These are phyloP conservation scores for Antrodiella citrinella DNA, from an alignment of 768 basidiomycete species.

Conservation along the genomic window DNA sequence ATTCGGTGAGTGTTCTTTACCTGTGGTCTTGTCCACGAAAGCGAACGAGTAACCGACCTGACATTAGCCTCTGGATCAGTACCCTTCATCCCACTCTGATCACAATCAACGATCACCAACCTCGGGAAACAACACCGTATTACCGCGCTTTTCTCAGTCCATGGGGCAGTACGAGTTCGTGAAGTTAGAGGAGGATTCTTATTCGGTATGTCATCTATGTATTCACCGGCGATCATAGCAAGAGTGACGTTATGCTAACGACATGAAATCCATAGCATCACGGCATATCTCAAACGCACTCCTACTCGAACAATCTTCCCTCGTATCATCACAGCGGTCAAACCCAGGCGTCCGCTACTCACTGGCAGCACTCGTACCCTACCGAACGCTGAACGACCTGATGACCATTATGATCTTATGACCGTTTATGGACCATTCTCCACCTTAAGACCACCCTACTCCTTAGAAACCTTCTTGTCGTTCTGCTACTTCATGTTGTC, in stretches of 20 bases:
- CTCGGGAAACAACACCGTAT: constrained; percentile 8
- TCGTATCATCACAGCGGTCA: not conserved
- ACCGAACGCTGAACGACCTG: constrained; percentile 5
- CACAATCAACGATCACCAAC: constrained; percentile 7
- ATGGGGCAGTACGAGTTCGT: constrained; percentile 34
- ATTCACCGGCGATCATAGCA: not conserved
- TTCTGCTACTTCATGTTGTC: not conserved
- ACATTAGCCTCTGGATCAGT: constrained; percentile 63
- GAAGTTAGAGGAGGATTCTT: constrained; percentile 59
- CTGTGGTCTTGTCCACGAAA: constrained; percentile 28
- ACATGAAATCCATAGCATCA: constrained; percentile 2
- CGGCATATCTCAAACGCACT: constrained; percentile 6
- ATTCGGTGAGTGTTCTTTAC: constrained; percentile 73
- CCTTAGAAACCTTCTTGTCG: not conserved
- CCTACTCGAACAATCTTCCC: constrained; percentile 9
- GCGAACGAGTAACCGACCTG: constrained; percentile 32
- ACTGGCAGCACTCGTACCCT: constrained; percentile 11
- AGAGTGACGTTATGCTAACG: constrained; percentile 4
- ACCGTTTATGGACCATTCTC: not conserved
- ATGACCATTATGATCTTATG: not conserved
- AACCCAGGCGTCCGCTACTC: constrained; percentile 6
- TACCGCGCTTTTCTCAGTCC: constrained; percentile 14
- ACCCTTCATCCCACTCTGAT: constrained; percentile 29
- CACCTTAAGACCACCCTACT: not conserved
- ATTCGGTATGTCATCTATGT: constrained; percentile 20